Evolutionary conservation across 805 yeast genomes (phyloP).

Genomic region (Candida rishiriensis): DNA sequence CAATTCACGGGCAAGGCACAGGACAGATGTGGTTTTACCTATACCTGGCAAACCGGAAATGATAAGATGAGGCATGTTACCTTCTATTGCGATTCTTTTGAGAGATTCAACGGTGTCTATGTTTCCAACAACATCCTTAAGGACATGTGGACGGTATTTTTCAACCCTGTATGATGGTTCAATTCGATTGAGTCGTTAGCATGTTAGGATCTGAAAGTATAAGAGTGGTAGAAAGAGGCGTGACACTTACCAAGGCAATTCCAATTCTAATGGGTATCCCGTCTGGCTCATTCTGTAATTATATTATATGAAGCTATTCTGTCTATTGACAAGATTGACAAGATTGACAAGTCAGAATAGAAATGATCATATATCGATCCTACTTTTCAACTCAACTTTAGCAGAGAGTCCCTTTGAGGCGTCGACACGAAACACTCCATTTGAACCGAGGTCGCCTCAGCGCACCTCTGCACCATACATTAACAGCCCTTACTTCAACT

Average conservation of each 20-base stretch:
- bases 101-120: slow-evolving; percentile 83
- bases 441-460: no score
- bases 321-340: no score
- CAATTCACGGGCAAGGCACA: slow-evolving; percentile 81
- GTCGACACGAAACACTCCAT: no score
- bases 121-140: slow-evolving; percentile 90
- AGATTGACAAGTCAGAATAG: no score
- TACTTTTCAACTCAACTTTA: no score
- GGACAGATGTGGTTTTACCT: slow-evolving; percentile 93
- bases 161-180: slow-evolving; percentile 61
- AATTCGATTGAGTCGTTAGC: slow-evolving; percentile 3
- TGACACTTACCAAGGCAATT: slow-evolving; percentile 30
- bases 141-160: slow-evolving; percentile 78
- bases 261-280: slow-evolving; percentile 28
- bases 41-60: slow-evolving; percentile 96
- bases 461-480: no score
- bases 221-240: neutral
- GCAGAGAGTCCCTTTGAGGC: no score
- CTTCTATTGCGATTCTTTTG: slow-evolving; percentile 80
- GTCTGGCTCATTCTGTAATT: slow-evolving; percentile 3
- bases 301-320: neutral
- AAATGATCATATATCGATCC: no score
- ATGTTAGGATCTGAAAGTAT: neutral
- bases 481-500: no score
- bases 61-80: slow-evolving; percentile 96